Evolutionary conservation across 139 green algal genomes (phyloP).

Genomic region (Picochlorum sp.): DNA sequence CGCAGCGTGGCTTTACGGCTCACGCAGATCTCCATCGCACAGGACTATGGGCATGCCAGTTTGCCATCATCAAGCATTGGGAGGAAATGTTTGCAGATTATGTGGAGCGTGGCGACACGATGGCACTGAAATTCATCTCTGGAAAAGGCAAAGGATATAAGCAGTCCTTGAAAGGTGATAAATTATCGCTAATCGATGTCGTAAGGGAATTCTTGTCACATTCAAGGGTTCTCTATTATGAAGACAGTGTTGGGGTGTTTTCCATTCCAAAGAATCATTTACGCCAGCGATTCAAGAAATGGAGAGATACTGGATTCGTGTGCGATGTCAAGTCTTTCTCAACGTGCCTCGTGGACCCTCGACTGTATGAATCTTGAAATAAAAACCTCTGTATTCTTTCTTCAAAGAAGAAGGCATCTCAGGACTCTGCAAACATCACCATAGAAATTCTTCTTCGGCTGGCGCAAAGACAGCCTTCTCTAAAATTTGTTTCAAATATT

Average conservation of each 20-base stretch:
- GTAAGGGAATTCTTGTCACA: neutral
- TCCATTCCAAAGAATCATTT: conserved; percentile 3
- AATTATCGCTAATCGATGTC: neutral
- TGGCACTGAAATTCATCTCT: conserved; percentile 2
- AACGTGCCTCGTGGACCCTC: neutral
- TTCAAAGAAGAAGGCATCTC: too few species aligned
- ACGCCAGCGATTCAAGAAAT: neutral
- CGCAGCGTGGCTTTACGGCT: neutral
- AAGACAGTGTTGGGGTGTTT: conserved; percentile 7
- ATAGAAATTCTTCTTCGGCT: too few species aligned
- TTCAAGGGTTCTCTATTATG: neutral
- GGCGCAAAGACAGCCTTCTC: too few species aligned
- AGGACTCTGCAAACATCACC: too few species aligned
- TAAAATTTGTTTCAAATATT: too few species aligned
- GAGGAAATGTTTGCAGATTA: neutral
- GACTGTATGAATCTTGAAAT: neutral
- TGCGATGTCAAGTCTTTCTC: neutral
- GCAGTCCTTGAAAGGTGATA: neutral
- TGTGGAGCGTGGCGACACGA: neutral
- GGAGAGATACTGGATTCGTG: neutral
- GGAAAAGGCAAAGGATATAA: neutral
- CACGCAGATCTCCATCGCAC: neutral
- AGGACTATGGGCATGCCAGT: conserved; percentile 3
- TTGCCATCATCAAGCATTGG: conserved; percentile 5
- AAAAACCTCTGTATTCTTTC: too few species aligned